Conservation (phyloP, 257 asterid species). For the Primulina eburnea region DNA sequence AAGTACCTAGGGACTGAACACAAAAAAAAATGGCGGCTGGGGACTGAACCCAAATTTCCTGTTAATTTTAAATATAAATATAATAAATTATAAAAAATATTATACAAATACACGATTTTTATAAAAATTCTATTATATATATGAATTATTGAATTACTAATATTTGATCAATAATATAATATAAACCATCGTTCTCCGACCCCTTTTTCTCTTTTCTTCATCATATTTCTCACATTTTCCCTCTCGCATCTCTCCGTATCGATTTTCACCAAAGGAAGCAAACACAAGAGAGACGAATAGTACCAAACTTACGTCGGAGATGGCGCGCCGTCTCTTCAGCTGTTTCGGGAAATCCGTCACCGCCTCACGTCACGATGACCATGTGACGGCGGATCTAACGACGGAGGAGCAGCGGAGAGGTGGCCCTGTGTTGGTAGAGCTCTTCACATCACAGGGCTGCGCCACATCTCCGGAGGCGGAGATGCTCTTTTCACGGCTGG, state of each 20-base stretch:
- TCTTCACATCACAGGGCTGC: slow-evolving; percentile 94
- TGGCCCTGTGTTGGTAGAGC: slow-evolving; percentile 77
- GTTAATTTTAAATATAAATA: too few relatives aligned
- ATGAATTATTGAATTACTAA: too few relatives aligned
- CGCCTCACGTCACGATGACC: slow-evolving; percentile 20
- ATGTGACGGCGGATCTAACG: slow-evolving; percentile 48
- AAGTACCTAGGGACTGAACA: too few relatives aligned
- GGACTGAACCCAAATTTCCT: too few relatives aligned
- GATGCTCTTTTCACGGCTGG: slow-evolving; percentile 72
- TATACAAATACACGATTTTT: too few relatives aligned
- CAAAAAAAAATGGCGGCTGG: too few relatives aligned
- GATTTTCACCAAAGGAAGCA: slow-evolving; percentile 1
- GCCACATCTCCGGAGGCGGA: slow-evolving; percentile 87
- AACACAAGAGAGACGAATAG: too few relatives aligned
- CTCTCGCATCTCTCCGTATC: slow-evolving; percentile 12
- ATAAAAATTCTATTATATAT: too few relatives aligned
- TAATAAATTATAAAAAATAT: too few relatives aligned
- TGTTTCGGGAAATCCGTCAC: slow-evolving; percentile 53
- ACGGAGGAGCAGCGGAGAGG: slow-evolving; percentile 59
- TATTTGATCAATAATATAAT: too few relatives aligned
- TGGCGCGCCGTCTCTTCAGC: slow-evolving; percentile 71
- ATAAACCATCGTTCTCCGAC: too few relatives aligned
- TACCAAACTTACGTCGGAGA: not conserved
- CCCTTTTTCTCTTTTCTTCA: not conserved
- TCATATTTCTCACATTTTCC: slow-evolving; percentile 6